phyloP scores from a whole-genome alignment of 495 filamentous ascomycete genomes.

The Penicillium riverlandense region DNA sequence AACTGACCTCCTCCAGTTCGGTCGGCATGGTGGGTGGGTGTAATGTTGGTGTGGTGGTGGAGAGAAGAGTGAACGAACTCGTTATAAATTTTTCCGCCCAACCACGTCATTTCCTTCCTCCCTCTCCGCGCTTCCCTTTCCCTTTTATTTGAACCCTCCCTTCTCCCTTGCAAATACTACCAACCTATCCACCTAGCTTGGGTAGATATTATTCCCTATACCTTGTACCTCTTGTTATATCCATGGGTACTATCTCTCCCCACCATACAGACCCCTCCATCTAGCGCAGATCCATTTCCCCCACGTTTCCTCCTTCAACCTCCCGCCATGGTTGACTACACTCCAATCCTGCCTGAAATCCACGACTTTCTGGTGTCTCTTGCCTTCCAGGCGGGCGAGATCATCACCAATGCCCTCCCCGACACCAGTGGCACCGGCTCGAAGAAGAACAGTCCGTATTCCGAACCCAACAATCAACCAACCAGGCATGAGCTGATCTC shows the following conservation, averaged over 20 bases:
- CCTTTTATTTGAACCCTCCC: no score
- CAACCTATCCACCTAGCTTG: no score
- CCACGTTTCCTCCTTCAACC: background rate
- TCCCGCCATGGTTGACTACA: slow-evolving; percentile 4
- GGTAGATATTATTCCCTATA: background rate
- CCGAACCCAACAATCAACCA: background rate
- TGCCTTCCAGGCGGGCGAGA: slow-evolving; percentile 71
- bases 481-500: slow-evolving; percentile 5
- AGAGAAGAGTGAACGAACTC: background rate
- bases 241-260: no score
- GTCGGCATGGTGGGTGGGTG: slow-evolving; percentile 49
- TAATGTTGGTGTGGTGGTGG: background rate
- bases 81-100: slow-evolving; percentile 11
- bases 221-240: no score
- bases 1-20: slow-evolving; percentile 70
- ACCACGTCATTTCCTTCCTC: background rate
- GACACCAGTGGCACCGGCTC: slow-evolving; percentile 52
- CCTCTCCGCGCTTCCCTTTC: no score
- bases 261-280: no score
- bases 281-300: no score
- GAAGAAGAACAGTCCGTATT: slow-evolving; percentile 74
- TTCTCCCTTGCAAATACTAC: no score
- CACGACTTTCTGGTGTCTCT: slow-evolving; percentile 70
- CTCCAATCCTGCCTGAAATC: slow-evolving; percentile 65
- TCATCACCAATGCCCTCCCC: slow-evolving; percentile 72